Evolutionary conservation across 495 filamentous ascomycete species (phyloP), one percentile per base, ranked within the genome.

Genomic region (Xylaria grammica): DNA sequence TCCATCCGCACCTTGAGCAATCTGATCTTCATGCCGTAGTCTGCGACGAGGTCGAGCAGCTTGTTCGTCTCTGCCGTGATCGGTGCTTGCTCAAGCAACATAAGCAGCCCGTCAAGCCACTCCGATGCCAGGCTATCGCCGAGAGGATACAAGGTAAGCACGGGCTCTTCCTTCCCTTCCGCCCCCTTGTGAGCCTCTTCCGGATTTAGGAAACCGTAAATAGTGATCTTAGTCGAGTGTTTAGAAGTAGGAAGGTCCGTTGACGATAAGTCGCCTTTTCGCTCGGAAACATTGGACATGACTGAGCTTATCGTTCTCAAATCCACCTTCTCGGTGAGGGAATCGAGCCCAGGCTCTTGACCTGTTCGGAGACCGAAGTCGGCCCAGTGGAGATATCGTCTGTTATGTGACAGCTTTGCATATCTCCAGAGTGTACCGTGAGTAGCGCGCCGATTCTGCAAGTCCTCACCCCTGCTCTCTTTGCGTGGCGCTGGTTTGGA

Each of bases 51-150:
- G 40, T 88, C 86, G 58, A 97, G 90, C 54, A 98, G 79, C 73
- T 94, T 95, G 68, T 87, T 91, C 6, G 95, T 98, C 75, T 98
- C 94, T 22, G 91, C 84, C n/a, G 96, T 99, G 75, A 99, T 97
- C 11, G 95, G 95, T 45, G 93, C 88, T 73, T 99, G 95, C 72
- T 93, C 92, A 32, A 99, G 82, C 44, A 99, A 79, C 93, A 99
- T 96, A 26, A 97, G 85, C 53, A 99, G 77, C 1, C 96, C 96
- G 73, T 99, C 96, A 0, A 98, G 79, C 95, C 95, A 99, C 76
- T 99, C 96, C 1, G 94, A 94, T 11, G 95, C 96, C 24, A 94
- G 74, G 63, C 86, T 91, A 69, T 95, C 91, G 30, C 88, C 90
- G 49, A 88, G 80, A 4, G 96, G 93, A 64, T 91, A 86, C n/a